phyloP scores from a whole-genome alignment of 331 rosid species.

The Erythrophleum ivorense region DNA sequence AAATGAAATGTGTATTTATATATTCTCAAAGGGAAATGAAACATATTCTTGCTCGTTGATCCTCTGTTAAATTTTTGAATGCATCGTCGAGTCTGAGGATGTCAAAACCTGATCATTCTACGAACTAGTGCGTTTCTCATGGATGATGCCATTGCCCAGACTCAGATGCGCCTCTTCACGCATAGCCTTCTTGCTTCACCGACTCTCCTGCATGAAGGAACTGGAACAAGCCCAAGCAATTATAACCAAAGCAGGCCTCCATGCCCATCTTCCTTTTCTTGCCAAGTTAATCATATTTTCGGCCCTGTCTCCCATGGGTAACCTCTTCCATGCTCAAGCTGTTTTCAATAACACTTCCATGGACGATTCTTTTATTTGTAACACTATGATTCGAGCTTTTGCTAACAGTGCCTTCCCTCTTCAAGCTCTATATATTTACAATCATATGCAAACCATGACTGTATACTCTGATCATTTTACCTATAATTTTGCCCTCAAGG shows the following conservation, averaged over 20 bases:
- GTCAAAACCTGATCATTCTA: neutral
- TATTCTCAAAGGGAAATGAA: too few species aligned
- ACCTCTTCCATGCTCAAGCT: conserved; percentile 61
- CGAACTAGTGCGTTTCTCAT: neutral
- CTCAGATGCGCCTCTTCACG: conserved; percentile 19
- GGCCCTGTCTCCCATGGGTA: conserved; percentile 63
- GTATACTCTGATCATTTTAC: conserved; percentile 56
- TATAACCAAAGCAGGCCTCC: conserved; percentile 57
- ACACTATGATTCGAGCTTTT: conserved; percentile 76
- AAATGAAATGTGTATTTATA: too few species aligned
- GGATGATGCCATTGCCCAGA: neutral
- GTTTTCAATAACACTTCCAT: conserved; percentile 58
- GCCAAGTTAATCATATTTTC: conserved; percentile 54
- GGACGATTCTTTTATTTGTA: conserved; percentile 56
- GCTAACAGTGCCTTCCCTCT: conserved; percentile 57
- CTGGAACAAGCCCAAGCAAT: conserved; percentile 54
- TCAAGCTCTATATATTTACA: conserved; percentile 54
- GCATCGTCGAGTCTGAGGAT: neutral
- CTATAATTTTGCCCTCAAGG: conserved; percentile 65
- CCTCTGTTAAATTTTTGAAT: too few species aligned
- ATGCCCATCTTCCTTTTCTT: conserved; percentile 26
- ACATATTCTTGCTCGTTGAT: too few species aligned
- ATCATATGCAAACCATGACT: conserved; percentile 44
- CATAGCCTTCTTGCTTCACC: conserved; percentile 37
- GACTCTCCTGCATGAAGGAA: conserved; percentile 56